Base-by-base conservation (phyloP, 2,329 filamentous ascomycete genomes). In the Ramichloridium luteum region DNA sequence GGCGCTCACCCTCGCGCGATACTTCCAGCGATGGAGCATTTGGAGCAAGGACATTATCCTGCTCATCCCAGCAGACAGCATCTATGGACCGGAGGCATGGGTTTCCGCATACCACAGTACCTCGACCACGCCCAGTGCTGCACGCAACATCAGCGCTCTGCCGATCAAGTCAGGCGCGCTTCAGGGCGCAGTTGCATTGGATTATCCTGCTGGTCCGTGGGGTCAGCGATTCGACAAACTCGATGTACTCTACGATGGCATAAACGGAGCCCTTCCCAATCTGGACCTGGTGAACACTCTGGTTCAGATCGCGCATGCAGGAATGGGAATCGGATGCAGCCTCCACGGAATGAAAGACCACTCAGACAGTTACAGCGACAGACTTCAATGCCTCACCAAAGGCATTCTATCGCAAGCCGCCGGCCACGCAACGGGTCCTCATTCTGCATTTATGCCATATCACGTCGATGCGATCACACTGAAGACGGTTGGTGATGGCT, bases 21-120 rank as follows among this genome's bases (percentile, higher is more conserved):
- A 98, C 59, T 96, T 98, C 62, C 93, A 92, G 59, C 74, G 81
- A 46, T 98, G 90, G 90, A 94, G 85, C 32, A 68, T 98, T 16
- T 98, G 90, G 90, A 94, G 86, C 37, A 98, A 98, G 59, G 90
- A 98, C 55, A 93, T 98, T 45, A 88, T 98, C 36, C 75, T 98
- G 46, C 61, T 98, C 4, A 70, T 98, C 28, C 77, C 90, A 0
- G 78, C 82, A 0, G 90, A 98, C 58, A 93, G 84, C 55, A 80
- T 77, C 37, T 80, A 82, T 8, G 90, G 88, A 1, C 83, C 85
- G 1, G 86, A 96, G 54, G 90, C 90, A 14, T 98, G 90, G 90
- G 83, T 94, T 6, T 86, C 94, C 51, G 90, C 90, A 2, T 98
- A 98, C 56, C 90, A 98, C 57, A 83, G 93, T 55, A 78, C 81